Evolutionary conservation across 305 asterid genomes (phyloP), one percentile per base, ranked within the genome.

Genomic region (Fraxinus floribunda): DNA sequence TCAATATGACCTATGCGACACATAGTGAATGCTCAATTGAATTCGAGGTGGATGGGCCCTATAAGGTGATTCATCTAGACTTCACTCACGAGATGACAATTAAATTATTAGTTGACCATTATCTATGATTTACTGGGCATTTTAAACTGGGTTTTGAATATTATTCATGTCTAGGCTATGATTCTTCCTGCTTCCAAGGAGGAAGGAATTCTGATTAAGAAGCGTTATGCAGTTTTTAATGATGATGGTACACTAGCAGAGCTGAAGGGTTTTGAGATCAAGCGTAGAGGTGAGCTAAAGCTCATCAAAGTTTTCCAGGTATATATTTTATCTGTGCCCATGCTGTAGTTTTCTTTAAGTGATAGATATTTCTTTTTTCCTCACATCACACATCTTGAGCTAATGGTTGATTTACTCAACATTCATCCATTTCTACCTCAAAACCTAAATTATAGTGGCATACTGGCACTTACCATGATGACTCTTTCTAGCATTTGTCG

Each of bases 261-360:
- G 90, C 92, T 97, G 80, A 97, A 97, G 90, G 99, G 99, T 87
- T 97, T 97, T 89, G 99, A 97, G 90, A 97, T 97, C 88, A 97
- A 97, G 89, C 97, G 99, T 66, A 94, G 99, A 88, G 99, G 99
- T 83, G 99, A 97, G 90, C 98, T 97, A 81, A 97, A 97, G 97
- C 99, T 97, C 93, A 97, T 97, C 88, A 97, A 97, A 94, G 98
- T 97, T 83, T 97, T 97, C 90, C 99, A 97, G 98, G 99, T 94
- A 91, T 78, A 74, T 78, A 71, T 85, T 81, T 76, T 24, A 62
- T 34, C 36, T 73, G 55, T 72, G 41, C 52, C 82, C 81, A 75
- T 78, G 76, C 64, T 72, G 13, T 75, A 81, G 68, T 66, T 77
- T 60, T 57, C 76, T 74, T 62, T 78, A 52, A 29, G 60, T 78